A percentile compares a stretch with the other conserved stretches of the same genome.
phyloP scores from a whole-genome alignment of 1,284 basidiomycete genomes.

The Heterobasidion parviporum region DNA sequence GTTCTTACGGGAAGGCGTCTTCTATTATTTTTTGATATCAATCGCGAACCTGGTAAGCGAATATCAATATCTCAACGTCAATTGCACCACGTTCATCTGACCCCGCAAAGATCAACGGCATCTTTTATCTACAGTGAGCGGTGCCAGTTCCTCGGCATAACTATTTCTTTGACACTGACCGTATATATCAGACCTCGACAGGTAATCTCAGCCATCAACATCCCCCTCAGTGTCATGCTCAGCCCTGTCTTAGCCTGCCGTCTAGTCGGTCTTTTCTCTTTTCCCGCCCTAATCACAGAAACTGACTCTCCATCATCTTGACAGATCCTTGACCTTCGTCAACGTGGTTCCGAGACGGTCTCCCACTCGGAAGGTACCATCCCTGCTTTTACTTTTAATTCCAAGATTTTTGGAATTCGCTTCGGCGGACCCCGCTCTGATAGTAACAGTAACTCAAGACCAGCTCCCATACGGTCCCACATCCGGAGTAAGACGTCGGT shows the following conservation, averaged over 20 bases:
- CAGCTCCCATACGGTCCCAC: conserved; percentile 6
- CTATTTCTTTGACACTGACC: background rate
- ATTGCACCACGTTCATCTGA: conserved; percentile 1
- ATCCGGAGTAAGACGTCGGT: conserved; percentile 16
- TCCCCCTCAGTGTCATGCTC: conserved; percentile 80
- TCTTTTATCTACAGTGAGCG: conserved; percentile 74
- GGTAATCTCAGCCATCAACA: conserved; percentile 76
- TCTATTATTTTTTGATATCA: conserved; percentile 75
- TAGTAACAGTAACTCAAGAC: conserved; percentile 5
- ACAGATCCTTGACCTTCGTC: conserved; percentile 68
- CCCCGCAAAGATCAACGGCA: conserved; percentile 51
- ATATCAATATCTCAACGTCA: background rate
- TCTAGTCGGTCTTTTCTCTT: conserved; percentile 34
- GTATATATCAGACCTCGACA: conserved; percentile 51
- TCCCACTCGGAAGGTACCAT: conserved; percentile 42
- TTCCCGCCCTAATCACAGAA: background rate
- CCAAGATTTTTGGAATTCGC: conserved; percentile 19
- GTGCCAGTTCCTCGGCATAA: background rate
- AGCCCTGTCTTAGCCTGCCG: conserved; percentile 72
- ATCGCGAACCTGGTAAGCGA: conserved; percentile 57
- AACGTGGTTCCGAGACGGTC: conserved; percentile 67
- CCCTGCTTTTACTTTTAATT: conserved; percentile 24
- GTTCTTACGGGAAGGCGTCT: conserved; percentile 74
- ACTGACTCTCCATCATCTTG: background rate
- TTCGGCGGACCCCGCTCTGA: conserved; percentile 12